A percentile compares a stretch with the other conserved stretches of the same genome.
phyloP scores from a whole-genome alignment of 768 basidiomycete genomes.

The Strobilomyces dryophilus region DNA sequence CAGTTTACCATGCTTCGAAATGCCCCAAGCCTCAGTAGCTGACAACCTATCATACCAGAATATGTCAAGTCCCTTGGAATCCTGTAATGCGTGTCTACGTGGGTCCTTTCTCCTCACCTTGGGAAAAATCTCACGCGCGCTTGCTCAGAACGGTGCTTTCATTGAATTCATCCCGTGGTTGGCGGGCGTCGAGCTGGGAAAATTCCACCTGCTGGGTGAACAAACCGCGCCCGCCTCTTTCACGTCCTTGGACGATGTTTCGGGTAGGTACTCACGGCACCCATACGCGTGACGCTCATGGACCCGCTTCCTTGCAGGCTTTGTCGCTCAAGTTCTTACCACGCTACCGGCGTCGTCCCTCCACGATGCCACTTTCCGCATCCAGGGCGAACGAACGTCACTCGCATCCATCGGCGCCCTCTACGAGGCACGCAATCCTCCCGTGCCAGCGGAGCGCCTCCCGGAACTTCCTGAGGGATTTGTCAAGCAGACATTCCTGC shows the following conservation, averaged over 20 bases:
- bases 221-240: slow-evolving; percentile 31
- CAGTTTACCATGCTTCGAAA: not conserved
- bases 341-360: slow-evolving; percentile 24
- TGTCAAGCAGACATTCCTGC: slow-evolving; percentile 29
- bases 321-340: slow-evolving; percentile 33
- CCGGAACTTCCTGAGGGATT: slow-evolving; percentile 28
- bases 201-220: slow-evolving; percentile 31
- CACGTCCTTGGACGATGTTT: slow-evolving; percentile 32
- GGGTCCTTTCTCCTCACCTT: slow-evolving; percentile 4
- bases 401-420: slow-evolving; percentile 26
- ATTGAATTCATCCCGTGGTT: slow-evolving; percentile 30
- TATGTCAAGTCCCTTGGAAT: slow-evolving; percentile 29
- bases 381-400: slow-evolving; percentile 33
- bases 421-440: slow-evolving; percentile 20
- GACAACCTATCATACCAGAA: slow-evolving; percentile 13
- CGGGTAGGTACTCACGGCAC: slow-evolving; percentile 22
- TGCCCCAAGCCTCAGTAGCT: not conserved
- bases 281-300: not conserved
- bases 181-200: slow-evolving; percentile 25
- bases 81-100: slow-evolving; percentile 32
- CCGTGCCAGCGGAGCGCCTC: slow-evolving; percentile 21
- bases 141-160: slow-evolving; percentile 31
- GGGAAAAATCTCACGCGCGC: not conserved
- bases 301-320: slow-evolving; percentile 24
- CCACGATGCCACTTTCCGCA: slow-evolving; percentile 31